phyloP scores from a whole-genome alignment of 2,329 filamentous ascomycete genomes.

The Rhynchosporium agropyri region DNA sequence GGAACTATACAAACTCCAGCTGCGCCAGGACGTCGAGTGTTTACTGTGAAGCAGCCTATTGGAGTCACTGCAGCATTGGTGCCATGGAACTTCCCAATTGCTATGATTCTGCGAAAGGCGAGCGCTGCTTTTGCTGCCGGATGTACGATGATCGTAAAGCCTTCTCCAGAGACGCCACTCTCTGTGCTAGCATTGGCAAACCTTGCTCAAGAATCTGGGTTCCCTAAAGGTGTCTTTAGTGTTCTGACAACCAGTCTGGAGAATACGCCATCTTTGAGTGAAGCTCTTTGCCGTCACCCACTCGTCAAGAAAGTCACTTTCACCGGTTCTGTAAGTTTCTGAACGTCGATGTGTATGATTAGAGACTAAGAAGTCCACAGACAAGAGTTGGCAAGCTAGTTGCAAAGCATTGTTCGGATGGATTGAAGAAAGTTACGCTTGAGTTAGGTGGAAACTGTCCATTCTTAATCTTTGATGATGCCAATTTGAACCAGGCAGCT shows the following conservation, averaged over 20 bases:
- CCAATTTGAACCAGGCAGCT: slow-evolving; percentile 59
- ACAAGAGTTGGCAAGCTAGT: slow-evolving; percentile 65
- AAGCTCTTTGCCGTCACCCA: slow-evolving; percentile 58
- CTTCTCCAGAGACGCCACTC: slow-evolving; percentile 68
- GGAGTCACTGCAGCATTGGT: slow-evolving; percentile 70
- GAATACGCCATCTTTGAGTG: slow-evolving; percentile 56
- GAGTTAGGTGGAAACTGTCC: slow-evolving; percentile 68
- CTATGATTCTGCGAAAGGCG: slow-evolving; percentile 68
- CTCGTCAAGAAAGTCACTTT: slow-evolving; percentile 65
- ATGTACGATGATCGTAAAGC: slow-evolving; percentile 75
- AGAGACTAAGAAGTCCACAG: slow-evolving; percentile 20
- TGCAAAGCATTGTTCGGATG: slow-evolving; percentile 60
- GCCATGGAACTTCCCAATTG: slow-evolving; percentile 73
- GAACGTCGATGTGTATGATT: background rate
- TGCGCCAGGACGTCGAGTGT: slow-evolving; percentile 62
- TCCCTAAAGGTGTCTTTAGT: slow-evolving; percentile 62
- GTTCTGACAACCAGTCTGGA: slow-evolving; percentile 62
- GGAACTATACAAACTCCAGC: slow-evolving; percentile 63
- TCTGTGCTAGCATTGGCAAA: slow-evolving; percentile 57
- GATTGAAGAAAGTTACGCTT: slow-evolving; percentile 65
- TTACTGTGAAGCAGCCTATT: slow-evolving; percentile 76
- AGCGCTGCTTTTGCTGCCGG: slow-evolving; percentile 70
- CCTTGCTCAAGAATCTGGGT: slow-evolving; percentile 57
- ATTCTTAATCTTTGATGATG: slow-evolving; percentile 66
- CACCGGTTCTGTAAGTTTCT: slow-evolving; percentile 51